Evolutionary conservation across 805 yeast genomes (phyloP), one percentile per base, ranked within the genome.

Genomic region (Debaryomyces maramus): DNA sequence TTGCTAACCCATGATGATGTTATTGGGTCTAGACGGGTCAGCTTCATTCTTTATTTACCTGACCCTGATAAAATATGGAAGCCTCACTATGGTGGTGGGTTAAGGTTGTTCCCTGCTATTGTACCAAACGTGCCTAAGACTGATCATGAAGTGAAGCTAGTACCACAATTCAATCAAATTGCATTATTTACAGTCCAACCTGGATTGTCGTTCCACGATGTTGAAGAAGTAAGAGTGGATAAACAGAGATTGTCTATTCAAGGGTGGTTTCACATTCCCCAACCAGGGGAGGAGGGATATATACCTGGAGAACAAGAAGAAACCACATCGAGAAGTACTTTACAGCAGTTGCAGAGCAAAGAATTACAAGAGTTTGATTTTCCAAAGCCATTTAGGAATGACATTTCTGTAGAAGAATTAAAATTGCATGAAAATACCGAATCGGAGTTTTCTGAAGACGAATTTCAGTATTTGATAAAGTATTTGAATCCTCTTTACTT

Each of bases 191-290:
- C 85, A 4, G 98, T 93, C 10, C 93, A 89, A 57, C 99, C 99
- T 0, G 99, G 99, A 0, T 76, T 84, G 35, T 86, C 96, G 2
- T 93, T 93, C 75, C 99, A 93, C 61, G 99, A 95, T 53, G 99
- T 93, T 9, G 98, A 95, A 65, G 99, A 93, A 61, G 99, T 95
- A 1, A 77, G 83, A 45, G 96, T 83, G 1, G 96, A 90, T 56
- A 87, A 84, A 56, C 95, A 89, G 47, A 75, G 99, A 55, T 68
- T 93, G 24, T 87, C 96, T 0, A 88, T 93, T 44, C 97, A 93
- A 55, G 99, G 99, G 1, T 95, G 99, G 99, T 95, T 91, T 58
- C 99, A 93, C 61, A 87, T 90, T 38, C 99, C 99, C 3, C 98
- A 93, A 59, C 68, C 67, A 8, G 97, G 96, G 7, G 99, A 93